A percentile compares a stretch with the other conserved stretches of the same genome.
phyloP scores from a whole-genome alignment of 495 filamentous ascomycete genomes.

The Choiromyces venosus region DNA sequence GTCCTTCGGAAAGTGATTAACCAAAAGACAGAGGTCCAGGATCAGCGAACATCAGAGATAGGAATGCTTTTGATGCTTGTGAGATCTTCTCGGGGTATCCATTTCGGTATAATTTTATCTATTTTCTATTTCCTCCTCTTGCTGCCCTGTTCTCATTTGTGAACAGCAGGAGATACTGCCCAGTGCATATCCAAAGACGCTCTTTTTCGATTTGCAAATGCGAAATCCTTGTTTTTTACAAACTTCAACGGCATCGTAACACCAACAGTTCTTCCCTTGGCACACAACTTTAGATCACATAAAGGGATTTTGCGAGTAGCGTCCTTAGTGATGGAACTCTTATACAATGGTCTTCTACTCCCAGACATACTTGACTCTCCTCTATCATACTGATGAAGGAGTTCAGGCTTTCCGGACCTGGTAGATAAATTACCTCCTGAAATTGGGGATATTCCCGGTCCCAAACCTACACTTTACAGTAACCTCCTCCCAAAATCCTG shows the following conservation, averaged over 20 bases:
- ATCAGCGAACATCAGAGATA: slow-evolving; percentile 45
- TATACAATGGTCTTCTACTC: slow-evolving; percentile 16
- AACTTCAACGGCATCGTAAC: slow-evolving; percentile 31
- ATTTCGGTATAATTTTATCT: no score
- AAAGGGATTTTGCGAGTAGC: slow-evolving; percentile 47
- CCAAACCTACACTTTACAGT: slow-evolving; percentile 44
- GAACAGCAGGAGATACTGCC: slow-evolving; percentile 47
- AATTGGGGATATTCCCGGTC: slow-evolving; percentile 43
- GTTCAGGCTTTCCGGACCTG: slow-evolving; percentile 44
- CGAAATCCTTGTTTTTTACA: slow-evolving; percentile 46
- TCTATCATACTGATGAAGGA: neutral
- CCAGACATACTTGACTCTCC: neutral
- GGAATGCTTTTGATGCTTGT: slow-evolving; percentile 44
- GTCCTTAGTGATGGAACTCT: no score
- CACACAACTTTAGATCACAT: slow-evolving; percentile 48
- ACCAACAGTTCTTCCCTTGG: slow-evolving; percentile 42
- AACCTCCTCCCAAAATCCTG: no score
- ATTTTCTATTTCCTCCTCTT: no score
- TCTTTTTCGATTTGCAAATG: slow-evolving; percentile 46
- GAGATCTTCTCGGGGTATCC: slow-evolving; percentile 44
- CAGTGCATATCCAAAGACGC: slow-evolving; percentile 50
- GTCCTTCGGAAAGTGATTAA: neutral
- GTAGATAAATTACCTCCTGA: slow-evolving; percentile 48
- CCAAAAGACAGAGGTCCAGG: slow-evolving; percentile 45
- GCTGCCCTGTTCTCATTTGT: neutral